Evolutionary conservation across 2,329 filamentous ascomycete species (phyloP).

Genomic region (Ceratocystis huliohia): DNA sequence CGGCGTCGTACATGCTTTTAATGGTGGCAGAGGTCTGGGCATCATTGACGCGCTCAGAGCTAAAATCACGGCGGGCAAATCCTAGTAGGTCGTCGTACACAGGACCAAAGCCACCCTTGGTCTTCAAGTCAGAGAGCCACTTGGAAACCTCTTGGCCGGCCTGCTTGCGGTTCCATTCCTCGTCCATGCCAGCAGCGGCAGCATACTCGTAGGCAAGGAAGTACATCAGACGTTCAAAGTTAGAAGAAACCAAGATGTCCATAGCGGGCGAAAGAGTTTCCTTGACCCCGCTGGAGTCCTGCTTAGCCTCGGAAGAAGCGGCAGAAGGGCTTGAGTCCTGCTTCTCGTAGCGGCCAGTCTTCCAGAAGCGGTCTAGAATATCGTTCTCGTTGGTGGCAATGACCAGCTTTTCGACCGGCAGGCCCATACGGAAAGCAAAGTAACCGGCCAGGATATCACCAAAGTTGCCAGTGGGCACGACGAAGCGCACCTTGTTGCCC

Average conservation of each 20-base stretch:
- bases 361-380: slow-evolving; percentile 91
- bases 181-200: slow-evolving; percentile 45
- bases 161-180: slow-evolving; percentile 53
- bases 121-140: slow-evolving; percentile 72
- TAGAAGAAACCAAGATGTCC: slow-evolving; percentile 93
- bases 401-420: slow-evolving; percentile 77
- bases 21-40: slow-evolving; percentile 55
- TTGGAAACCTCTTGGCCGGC: slow-evolving; percentile 61
- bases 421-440: slow-evolving; percentile 81
- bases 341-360: slow-evolving; percentile 81
- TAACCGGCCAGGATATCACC: slow-evolving; percentile 88
- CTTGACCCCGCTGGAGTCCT: slow-evolving; percentile 60
- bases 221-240: slow-evolving; percentile 94
- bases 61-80: slow-evolving; percentile 60
- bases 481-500: slow-evolving; percentile 63
- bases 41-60: slow-evolving; percentile 62
- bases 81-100: slow-evolving; percentile 63
- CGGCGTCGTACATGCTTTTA: slow-evolving; percentile 41
- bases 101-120: slow-evolving; percentile 62
- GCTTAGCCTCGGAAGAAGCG: slow-evolving; percentile 47
- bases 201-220: slow-evolving; percentile 70
- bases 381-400: slow-evolving; percentile 97
- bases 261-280: slow-evolving; percentile 91
- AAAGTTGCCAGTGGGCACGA: slow-evolving; percentile 93
- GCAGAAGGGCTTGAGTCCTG: slow-evolving; percentile 37